phyloP scores from a whole-genome alignment of 164 flowering plant genomes.

The Sedum album region DNA sequence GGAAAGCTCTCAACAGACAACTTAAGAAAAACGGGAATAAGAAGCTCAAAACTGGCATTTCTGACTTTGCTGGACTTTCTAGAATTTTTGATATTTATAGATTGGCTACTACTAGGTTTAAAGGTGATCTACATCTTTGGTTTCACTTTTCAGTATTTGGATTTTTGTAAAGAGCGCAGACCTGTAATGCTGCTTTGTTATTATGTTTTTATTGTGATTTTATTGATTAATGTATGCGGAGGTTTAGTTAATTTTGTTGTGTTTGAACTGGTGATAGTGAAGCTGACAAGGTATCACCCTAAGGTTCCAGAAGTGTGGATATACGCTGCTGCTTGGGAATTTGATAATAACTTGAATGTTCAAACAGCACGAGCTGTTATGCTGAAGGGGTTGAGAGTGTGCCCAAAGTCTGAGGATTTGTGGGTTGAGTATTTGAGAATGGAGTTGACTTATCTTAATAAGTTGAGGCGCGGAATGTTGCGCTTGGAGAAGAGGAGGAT shows the following conservation, averaged over 20 bases:
- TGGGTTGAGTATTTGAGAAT: no score
- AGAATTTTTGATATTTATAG: conserved; percentile 56
- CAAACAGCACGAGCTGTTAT: conserved; percentile 77
- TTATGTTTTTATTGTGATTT: background rate
- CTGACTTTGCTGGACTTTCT: conserved; percentile 53
- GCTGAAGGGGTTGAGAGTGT: conserved; percentile 77
- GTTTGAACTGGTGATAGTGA: conserved; percentile 50
- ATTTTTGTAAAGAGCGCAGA: conserved; percentile 68
- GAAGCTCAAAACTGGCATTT: conserved; percentile 42
- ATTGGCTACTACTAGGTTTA: conserved; percentile 48
- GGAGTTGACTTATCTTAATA: conserved; percentile 80
- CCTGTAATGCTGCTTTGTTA: conserved; percentile 17
- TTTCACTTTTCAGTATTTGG: conserved; percentile 77
- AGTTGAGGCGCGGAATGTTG: conserved; percentile 67
- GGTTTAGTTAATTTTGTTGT: background rate
- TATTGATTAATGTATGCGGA: background rate
- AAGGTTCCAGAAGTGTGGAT: conserved; percentile 92
- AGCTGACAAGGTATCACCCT: conserved; percentile 76
- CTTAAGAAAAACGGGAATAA: conserved; percentile 17
- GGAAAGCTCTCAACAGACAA: conserved; percentile 32
- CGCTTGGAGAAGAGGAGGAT: no score
- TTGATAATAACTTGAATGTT: conserved; percentile 68
- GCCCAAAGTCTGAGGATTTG: no score
- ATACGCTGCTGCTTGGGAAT: conserved; percentile 97
- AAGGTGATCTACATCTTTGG: conserved; percentile 86